Percentiles rank a stretch among this genome's conserved stretches.
phyloP scores from a whole-genome alignment of 805 yeast species.

The Sungouiella blattae region DNA sequence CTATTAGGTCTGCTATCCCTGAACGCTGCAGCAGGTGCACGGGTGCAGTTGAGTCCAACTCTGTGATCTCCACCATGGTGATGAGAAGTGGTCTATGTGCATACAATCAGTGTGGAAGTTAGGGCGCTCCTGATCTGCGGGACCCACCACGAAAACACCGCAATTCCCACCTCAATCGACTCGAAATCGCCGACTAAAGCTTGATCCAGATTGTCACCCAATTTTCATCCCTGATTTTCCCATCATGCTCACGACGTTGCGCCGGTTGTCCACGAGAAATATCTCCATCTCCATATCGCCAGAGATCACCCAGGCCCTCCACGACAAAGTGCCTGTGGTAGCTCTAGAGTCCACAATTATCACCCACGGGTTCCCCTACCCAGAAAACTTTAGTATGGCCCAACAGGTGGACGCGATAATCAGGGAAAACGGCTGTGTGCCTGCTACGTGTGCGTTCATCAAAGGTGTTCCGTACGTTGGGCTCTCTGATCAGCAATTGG shows the following conservation, averaged over 20 bases:
- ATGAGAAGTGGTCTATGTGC: too few relatives aligned
- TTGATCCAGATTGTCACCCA: too few relatives aligned
- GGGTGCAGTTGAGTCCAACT: too few relatives aligned
- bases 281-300: slow-evolving; percentile 23
- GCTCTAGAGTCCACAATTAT: slow-evolving; percentile 84
- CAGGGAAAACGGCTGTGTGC: slow-evolving; percentile 62
- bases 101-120: too few relatives aligned
- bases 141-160: too few relatives aligned
- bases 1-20: too few relatives aligned
- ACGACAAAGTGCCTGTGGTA: slow-evolving; percentile 60
- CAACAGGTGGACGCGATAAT: slow-evolving; percentile 57
- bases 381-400: slow-evolving; percentile 74
- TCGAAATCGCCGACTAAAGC: too few relatives aligned
- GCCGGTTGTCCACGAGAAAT: not conserved
- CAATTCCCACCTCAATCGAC: too few relatives aligned
- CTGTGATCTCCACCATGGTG: too few relatives aligned
- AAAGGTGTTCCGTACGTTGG: slow-evolving; percentile 75
- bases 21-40: too few relatives aligned
- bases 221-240: too few relatives aligned
- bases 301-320: slow-evolving; percentile 65
- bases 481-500: slow-evolving; percentile 44
- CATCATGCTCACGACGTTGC: not conserved
- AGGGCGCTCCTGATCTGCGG: too few relatives aligned
- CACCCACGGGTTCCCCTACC: slow-evolving; percentile 86
- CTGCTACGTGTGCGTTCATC: slow-evolving; percentile 82